Evolutionary conservation across 2,329 filamentous ascomycete species (phyloP).

Genomic region (Ophiostoma novo-ulmi): DNA sequence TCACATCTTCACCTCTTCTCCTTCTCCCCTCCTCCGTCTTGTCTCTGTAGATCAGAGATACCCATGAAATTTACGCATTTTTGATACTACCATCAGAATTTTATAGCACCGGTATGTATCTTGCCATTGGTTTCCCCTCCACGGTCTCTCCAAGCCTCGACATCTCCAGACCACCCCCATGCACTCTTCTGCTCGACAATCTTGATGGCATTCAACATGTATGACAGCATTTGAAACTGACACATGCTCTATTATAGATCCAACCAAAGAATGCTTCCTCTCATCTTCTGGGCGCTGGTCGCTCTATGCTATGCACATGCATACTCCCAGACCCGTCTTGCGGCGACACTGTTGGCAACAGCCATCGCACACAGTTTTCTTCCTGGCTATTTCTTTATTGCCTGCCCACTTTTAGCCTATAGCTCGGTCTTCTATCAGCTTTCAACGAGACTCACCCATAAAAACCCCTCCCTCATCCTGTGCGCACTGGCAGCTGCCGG

Average conservation of each 20-base stretch:
- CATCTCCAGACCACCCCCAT: not conserved
- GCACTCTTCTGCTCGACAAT: not conserved
- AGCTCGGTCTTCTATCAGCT: not conserved
- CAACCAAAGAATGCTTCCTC: not conserved
- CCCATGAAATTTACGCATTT: not conserved
- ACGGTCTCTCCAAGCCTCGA: not conserved
- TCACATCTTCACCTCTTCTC: not conserved
- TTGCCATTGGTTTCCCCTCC: not conserved
- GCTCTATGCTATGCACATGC: not conserved
- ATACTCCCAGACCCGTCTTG: not conserved
- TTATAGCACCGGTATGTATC: not conserved
- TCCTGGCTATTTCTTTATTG: constrained; percentile 10
- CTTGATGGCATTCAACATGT: not conserved
- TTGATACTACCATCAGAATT: not conserved
- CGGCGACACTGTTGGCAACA: not conserved
- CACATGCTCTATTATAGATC: not conserved
- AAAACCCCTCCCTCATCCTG: not conserved
- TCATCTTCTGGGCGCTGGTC: not conserved
- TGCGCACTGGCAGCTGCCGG: not conserved
- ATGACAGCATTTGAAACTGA: not conserved
- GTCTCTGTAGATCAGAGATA: not conserved
- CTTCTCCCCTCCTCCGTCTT: not conserved
- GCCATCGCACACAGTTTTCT: constrained; percentile 6
- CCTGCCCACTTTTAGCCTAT: not conserved
- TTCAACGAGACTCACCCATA: too few relatives aligned